These are phyloP conservation scores for Chlorella variabilis DNA, from an alignment of 163 green algal species.

Conservation along the genomic window DNA sequence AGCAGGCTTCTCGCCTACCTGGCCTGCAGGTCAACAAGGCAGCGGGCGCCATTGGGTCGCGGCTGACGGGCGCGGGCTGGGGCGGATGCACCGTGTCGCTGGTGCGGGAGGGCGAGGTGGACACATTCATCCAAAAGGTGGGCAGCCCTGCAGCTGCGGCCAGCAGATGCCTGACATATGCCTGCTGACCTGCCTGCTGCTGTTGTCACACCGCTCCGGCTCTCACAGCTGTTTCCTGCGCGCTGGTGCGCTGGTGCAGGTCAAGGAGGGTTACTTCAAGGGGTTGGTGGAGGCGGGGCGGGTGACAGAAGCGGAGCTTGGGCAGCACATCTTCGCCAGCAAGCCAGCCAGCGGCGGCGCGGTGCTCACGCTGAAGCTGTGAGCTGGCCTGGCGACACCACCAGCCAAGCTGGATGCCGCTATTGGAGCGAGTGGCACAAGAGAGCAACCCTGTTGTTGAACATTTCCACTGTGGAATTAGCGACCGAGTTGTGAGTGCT, in stretches of 20 bases:
- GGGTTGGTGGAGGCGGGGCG: constrained; percentile 44
- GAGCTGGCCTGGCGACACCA: too few relatives aligned
- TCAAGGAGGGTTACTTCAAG: constrained; percentile 60
- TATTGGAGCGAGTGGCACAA: too few relatives aligned
- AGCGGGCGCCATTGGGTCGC: constrained; percentile 82
- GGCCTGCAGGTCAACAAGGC: constrained; percentile 37
- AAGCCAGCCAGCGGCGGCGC: constrained; percentile 78
- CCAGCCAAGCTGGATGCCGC: too few relatives aligned
- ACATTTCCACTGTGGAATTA: too few relatives aligned
- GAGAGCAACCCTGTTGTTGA: too few relatives aligned
- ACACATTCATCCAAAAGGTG: constrained; percentile 75
- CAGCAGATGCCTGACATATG: neutral
- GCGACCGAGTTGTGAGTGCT: too few relatives aligned
- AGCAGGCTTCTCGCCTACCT: too few relatives aligned
- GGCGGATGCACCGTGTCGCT: constrained; percentile 95
- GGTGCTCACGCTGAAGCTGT: constrained; percentile 66
- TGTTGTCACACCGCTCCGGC: too few relatives aligned
- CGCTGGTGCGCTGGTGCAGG: neutral
- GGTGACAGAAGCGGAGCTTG: constrained; percentile 46
- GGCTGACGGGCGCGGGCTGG: constrained; percentile 94
- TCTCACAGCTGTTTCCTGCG: neutral
- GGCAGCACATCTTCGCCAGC: constrained; percentile 80
- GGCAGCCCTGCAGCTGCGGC: neutral
- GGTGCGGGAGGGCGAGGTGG: constrained; percentile 67
- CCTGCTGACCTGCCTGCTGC: neutral